Base-by-base conservation (phyloP, 2,329 filamentous ascomycete species). In the Ophiostoma montium region DNA sequence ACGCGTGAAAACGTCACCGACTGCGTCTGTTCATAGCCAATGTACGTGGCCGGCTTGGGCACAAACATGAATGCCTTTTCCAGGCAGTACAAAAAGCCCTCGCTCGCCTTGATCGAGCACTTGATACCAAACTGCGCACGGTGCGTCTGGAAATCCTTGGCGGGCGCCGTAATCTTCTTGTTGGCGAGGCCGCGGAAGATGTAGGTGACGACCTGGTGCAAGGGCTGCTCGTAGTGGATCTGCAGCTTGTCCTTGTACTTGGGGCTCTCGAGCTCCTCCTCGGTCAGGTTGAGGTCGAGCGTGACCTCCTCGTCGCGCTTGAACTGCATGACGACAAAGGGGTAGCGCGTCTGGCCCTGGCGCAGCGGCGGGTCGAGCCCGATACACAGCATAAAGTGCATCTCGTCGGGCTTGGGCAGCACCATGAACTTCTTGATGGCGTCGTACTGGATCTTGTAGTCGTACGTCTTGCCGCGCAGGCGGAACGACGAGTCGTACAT, bases 31-130 rank as follows among this genome's bases (percentile, higher is more conserved):
- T 98, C 92, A 67, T 95, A 94, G 53, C 86, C 84, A 53, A 98
- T 90, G 68, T 96, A 98, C 1, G 90, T 95, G 15, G 92, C 89
- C 1, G 92, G 92, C 70, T 98, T 98, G 31, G 92, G 92, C 15
- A 98, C 92, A 64, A 98, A 98, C 78, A 98, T 94, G 66, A 98
- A 94, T 8, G 89, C 90, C 69, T 95, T 95, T 67, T 98, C 92
- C 57, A 98, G 70, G 64, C 89, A 95, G 76, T 94, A 98, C 46
- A 98, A 72, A 62, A 95, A 89, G 53, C 94, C 92, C 69, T 98
- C 92, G 65, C 94, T 95, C 48, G 94, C 94, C 69, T 98, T 98
- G 78, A 98, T 95, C n/a, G 89, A 94, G 67, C 92, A 98, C 70
- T 98, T 98, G 67, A 98, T 94, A 51, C 92, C 92, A 57, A 82